Conservation (phyloP, 2,329 filamentous ascomycete species). For the Pestalotiopsis sp. region DNA sequence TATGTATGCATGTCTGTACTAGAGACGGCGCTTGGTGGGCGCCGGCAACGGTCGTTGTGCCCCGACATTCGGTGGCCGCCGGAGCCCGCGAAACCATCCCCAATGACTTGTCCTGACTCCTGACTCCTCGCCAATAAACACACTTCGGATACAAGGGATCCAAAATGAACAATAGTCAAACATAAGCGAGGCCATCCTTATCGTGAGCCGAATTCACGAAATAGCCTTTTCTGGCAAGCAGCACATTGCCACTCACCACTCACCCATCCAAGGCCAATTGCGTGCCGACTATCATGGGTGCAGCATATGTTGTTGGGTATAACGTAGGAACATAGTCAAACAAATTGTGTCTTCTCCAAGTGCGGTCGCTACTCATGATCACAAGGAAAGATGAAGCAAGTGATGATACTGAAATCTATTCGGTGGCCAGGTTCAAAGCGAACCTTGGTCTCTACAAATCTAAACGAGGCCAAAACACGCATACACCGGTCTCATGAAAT, state of each 20-base stretch:
- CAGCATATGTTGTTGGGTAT: background rate
- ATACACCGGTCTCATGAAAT: background rate
- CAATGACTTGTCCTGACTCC: background rate
- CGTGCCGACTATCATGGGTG: background rate
- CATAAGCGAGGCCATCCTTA: background rate
- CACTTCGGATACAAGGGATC: background rate
- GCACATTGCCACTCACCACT: background rate
- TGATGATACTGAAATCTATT: constrained; percentile 3
- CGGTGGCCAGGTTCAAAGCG: background rate
- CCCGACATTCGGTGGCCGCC: constrained; percentile 4
- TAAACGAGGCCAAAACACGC: background rate
- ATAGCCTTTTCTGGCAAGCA: background rate
- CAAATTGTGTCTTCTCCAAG: too few relatives aligned
- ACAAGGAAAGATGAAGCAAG: background rate
- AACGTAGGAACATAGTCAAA: too few relatives aligned
- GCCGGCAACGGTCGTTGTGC: background rate
- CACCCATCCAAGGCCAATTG: background rate
- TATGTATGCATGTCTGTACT: background rate
- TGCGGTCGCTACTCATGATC: background rate
- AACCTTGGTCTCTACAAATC: background rate
- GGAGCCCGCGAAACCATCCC: constrained; percentile 1
- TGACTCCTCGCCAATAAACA: background rate
- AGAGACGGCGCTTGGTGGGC: background rate
- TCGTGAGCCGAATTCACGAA: background rate
- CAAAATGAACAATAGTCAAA: background rate